Evolutionary conservation across 805 yeast genomes (phyloP), one percentile per base, ranked within the genome.

Genomic region (Wickerhamiella lipophila): DNA sequence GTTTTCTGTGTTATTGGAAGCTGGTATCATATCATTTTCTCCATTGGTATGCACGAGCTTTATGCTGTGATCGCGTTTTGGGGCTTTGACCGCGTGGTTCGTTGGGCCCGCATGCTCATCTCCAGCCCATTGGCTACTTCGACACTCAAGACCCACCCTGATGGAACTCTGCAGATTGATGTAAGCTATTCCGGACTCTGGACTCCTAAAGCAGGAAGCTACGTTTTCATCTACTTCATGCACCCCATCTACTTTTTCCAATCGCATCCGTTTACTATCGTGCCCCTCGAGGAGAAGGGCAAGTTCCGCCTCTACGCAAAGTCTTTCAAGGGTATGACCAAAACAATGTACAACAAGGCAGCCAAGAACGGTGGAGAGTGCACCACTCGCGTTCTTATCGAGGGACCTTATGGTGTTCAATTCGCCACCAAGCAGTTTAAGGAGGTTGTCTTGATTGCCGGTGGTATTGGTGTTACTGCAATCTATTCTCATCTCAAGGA

Each of bases 261-360:
- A 60, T 75, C 81, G 3, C 87, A 82, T 60, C 89, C 89, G 3
- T 81, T 83, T 63, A 78, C 88, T 1, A 49, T 64, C 7, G 42
- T 50, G 11, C 53, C 56, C 2, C 19, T 36, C 9, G 21, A 29
- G 15, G 45, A 49, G 12, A n/a, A 21, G 47, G 40, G 46, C 16
- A 23, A 45, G 34, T 16, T 54, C n/a, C 40, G 32, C 26, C 36
- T 47, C 6, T 42, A 21, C 22, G 9, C 19, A 39, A 42, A 38
- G 39, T 27, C 40, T 3, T 39, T n/a, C 39, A 42, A 26, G 19
- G 50, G 50, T 7, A 21, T 42, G 30, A 48, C 50, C 40, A 25
- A 36, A 15, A 25, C 9, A 4, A 32, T 47, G 19, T 26, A 39
- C 34, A 35, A 25, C 23, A 18, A 11, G 11, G 35, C 40, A 2